Conservation (phyloP, 257 asterid genomes). For the Anisodus acutangulus region DNA sequence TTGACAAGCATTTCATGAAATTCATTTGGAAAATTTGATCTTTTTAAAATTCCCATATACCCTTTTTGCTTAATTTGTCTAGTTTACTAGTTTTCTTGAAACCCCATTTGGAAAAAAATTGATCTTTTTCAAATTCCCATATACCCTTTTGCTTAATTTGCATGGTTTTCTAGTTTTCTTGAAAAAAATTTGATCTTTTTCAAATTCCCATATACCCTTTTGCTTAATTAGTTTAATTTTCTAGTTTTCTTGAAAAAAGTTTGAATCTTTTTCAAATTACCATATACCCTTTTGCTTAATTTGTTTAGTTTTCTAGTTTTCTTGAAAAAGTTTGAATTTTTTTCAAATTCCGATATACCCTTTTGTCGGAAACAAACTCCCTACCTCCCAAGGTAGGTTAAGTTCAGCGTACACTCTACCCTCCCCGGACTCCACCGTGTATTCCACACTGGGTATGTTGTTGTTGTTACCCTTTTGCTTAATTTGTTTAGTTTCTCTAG, state of each 20-base stretch:
- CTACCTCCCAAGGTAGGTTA: no score
- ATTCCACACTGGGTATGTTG: no score
- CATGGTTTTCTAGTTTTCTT: neutral
- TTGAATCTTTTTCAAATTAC: no score
- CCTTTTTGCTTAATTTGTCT: neutral
- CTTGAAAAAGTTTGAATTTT: neutral
- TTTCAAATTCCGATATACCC: neutral
- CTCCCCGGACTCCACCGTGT: no score
- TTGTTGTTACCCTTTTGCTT: neutral
- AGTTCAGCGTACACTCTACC: no score
- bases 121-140: no score
- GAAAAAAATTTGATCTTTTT: neutral
- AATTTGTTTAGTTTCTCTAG: neutral
- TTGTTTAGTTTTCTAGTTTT: neutral
- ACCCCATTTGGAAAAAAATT: neutral
- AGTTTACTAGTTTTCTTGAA: neutral
- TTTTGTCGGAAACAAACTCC: neutral
- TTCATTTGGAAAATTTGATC: neutral
- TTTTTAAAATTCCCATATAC: neutral
- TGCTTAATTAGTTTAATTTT: constrained; percentile 22
- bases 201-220: constrained; percentile 9
- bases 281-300: neutral
- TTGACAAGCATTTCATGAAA: neutral
- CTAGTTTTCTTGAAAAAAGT: neutral
- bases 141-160: neutral